A percentile compares a stretch with the other conserved stretches of the same genome.
These are phyloP conservation scores for Coccomyxa sp. DNA, from an alignment of 139 green algal species.

Conservation along the genomic window DNA sequence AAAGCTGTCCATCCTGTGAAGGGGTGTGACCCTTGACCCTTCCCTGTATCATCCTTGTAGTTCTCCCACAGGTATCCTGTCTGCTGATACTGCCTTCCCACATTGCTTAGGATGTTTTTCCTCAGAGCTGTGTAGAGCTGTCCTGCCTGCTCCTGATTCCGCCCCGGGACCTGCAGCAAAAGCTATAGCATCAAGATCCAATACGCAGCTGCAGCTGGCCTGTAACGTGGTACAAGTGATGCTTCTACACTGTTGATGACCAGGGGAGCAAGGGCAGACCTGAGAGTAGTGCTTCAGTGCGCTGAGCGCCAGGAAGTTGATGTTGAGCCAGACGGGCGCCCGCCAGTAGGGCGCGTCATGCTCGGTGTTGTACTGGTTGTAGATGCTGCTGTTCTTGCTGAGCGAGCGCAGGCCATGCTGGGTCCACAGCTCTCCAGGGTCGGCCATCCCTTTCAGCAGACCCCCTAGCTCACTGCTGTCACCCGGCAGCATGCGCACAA, in stretches of 20 bases:
- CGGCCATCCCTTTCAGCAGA: constrained; percentile 56
- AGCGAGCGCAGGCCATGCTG: constrained; percentile 51
- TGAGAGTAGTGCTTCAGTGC: constrained; percentile 49
- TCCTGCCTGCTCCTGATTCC: constrained; percentile 21
- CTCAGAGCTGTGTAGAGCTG: constrained; percentile 50
- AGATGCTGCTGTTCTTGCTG: constrained; percentile 47
- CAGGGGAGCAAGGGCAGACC: background rate
- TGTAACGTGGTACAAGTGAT: background rate
- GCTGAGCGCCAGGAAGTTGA: constrained; percentile 87
- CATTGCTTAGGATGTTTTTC: constrained; percentile 53
- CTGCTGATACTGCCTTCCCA: constrained; percentile 58
- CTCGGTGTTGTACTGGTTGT: constrained; percentile 81
- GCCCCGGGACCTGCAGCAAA: constrained; percentile 13
- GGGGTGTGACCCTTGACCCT: constrained; percentile 78
- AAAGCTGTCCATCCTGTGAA: constrained; percentile 95
- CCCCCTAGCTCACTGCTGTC: constrained; percentile 40
- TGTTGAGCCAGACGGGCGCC: constrained; percentile 89
- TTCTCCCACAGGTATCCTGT: constrained; percentile 89
- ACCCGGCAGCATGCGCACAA: constrained; percentile 76
- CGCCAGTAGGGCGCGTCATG: constrained; percentile 94
- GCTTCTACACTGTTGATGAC: background rate
- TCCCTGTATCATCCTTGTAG: constrained; percentile 70
- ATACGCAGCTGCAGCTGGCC: background rate
- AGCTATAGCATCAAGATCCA: too few relatives aligned
- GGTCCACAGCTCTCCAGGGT: constrained; percentile 71